Conservation (phyloP, 306 rosid genomes). For the Castanea mollissima region DNA sequence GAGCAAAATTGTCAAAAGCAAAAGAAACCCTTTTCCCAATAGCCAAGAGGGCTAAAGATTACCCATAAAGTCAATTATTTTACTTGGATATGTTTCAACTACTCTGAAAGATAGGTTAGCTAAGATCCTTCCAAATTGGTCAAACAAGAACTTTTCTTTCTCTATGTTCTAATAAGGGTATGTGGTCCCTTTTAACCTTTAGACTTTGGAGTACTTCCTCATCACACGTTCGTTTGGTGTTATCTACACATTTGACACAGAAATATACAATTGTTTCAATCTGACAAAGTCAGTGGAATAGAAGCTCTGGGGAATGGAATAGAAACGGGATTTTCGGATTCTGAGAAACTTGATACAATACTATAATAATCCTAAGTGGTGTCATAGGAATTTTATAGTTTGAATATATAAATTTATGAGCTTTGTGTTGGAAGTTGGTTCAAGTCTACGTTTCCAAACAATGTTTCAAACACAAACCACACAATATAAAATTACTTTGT, state of each 20-base stretch:
- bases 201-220: constrained; percentile 6
- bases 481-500: constrained; percentile 29
- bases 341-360: constrained; percentile 54
- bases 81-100: neutral
- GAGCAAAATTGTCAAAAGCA: neutral
- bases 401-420: constrained; percentile 26
- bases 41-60: neutral
- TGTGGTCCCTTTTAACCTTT: constrained; percentile 48
- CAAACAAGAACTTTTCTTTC: constrained; percentile 4
- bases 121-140: neutral
- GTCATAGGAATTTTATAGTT: constrained; percentile 35
- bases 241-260: constrained; percentile 36
- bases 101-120: neutral
- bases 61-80: neutral
- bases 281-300: constrained; percentile 95
- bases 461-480: constrained; percentile 36
- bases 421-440: constrained; percentile 62
- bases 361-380: constrained; percentile 38
- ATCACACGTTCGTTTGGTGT: constrained; percentile 48
- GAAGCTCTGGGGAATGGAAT: constrained; percentile 99
- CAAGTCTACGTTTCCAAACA: constrained; percentile 64
- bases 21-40: neutral
- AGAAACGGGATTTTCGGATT: constrained; percentile 94
- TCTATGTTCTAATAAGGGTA: constrained; percentile 23
- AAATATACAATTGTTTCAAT: constrained; percentile 1